phyloP scores from a whole-genome alignment of 805 yeast species.

The Tetrapisispora iriomotensis region DNA sequence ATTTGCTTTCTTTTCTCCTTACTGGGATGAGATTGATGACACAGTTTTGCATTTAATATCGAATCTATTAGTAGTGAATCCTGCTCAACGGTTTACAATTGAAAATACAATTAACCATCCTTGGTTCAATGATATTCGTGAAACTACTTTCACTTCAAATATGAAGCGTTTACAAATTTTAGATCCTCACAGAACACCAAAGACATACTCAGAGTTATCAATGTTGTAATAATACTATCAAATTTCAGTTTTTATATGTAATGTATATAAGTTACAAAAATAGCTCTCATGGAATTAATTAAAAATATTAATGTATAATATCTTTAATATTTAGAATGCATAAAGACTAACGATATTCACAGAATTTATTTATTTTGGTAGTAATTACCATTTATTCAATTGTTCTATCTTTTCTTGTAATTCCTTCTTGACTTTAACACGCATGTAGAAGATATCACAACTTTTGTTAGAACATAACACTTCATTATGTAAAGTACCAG shows the following conservation, averaged over 20 bases:
- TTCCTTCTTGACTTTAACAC: conserved; percentile 45
- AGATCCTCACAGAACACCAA: conserved; percentile 23
- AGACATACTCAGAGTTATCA: conserved; percentile 32
- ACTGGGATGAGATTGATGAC: conserved; percentile 66
- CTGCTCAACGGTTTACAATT: conserved; percentile 67
- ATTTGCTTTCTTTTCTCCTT: conserved; percentile 69
- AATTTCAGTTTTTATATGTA: not conserved
- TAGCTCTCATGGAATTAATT: not conserved
- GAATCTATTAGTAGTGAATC: conserved; percentile 51
- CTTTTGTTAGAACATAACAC: conserved; percentile 92
- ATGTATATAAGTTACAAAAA: not conserved
- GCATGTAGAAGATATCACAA: conserved; percentile 96
- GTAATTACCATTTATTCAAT: conserved; percentile 34
- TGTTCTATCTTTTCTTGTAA: conserved; percentile 32
- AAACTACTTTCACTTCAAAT: conserved; percentile 9
- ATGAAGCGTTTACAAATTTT: conserved; percentile 24
- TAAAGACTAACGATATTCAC: no score
- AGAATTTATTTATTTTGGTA: no score
- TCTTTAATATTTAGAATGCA: conserved; percentile 1
- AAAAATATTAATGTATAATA: not conserved
- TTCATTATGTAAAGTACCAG: conserved; percentile 91
- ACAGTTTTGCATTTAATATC: conserved; percentile 56
- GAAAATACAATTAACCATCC: conserved; percentile 80
- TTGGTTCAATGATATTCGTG: conserved; percentile 44
- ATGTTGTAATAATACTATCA: conserved; percentile 5